Evolutionary conservation across 768 basidiomycete species (phyloP), one percentile per base, ranked within the genome.

Genomic region (Termitomyces sp.): DNA sequence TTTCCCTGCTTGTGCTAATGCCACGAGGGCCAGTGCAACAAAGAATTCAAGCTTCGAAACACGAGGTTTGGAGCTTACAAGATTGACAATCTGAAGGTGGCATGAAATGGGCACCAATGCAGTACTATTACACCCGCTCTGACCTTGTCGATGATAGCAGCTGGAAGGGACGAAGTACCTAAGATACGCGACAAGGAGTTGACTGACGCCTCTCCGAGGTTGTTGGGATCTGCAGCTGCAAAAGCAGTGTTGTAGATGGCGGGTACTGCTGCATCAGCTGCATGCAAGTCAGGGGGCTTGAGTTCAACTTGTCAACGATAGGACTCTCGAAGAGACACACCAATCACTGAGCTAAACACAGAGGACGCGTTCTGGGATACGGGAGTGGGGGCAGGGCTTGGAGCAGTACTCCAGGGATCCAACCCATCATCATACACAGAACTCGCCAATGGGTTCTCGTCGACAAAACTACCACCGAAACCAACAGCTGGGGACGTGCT

Each of bases 41-140:
- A 90, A 95, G 76, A 96, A 95, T 67, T 98, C 95, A 56, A 88
- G 83, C 62, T 85, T 91, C 8, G 92, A 91, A 37, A 98, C 89
- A 50, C 87, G 80, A 43, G 90, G 80, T 57, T 82, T 81, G 34
- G 87, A 86, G 71, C 90, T 91, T 52, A 94, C 92, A 21, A 95
- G 77, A 70, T 90, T 93, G 55, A 97, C 89, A 64, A 98, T 95
- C 93, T 95, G 62, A n/a, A 38, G 17, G 35, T 31, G 21, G 41
- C 21, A 57, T 32, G 10, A 38, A 32, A 25, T 56, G 16, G 56
- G 51, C 25, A 43, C 32, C 4, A 21, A 31, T 16, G 34, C 16
- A 6, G 29, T 17, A 3, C 42, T 40, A 11, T 42, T 58, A 14
- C 4, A 54, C 11, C 17, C 29, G 17, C 38, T 40, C 75, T 58